Percentiles rank a stretch among this genome's conserved stretches.
phyloP scores from a whole-genome alignment of 495 filamentous ascomycete genomes.

The Neurospora sublineolata region DNA sequence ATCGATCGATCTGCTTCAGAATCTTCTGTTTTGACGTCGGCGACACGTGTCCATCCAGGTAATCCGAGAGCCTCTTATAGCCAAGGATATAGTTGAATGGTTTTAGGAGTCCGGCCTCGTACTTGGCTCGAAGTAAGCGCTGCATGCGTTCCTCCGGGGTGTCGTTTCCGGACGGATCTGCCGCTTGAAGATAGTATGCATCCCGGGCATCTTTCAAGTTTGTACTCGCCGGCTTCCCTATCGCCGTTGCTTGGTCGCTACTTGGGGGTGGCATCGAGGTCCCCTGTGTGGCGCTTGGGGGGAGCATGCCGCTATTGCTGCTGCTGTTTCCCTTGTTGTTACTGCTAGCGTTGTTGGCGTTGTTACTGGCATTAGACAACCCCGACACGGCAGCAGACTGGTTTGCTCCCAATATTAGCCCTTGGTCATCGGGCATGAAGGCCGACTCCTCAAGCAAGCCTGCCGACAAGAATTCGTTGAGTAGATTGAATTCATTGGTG shows the following conservation, averaged over 20 bases:
- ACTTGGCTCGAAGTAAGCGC: conserved; percentile 86
- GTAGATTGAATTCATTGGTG: conserved; percentile 86
- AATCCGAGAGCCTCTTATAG: conserved; percentile 74
- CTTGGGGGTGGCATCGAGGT: conserved; percentile 36
- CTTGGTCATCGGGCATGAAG: conserved; percentile 49
- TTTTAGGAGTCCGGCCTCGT: conserved; percentile 84
- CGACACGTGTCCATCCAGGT: conserved; percentile 81
- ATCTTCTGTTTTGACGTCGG: conserved; percentile 75
- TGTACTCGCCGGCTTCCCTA: conserved; percentile 46
- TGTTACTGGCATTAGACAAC: conserved; percentile 22
- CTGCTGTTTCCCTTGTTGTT: conserved; percentile 16
- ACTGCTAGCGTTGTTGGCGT: conserved; percentile 13
- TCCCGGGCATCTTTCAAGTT: conserved; percentile 68
- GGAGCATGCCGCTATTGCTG: conserved; percentile 28
- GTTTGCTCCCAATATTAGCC: conserved; percentile 24
- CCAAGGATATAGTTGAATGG: conserved; percentile 98
- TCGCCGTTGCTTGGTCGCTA: conserved; percentile 41
- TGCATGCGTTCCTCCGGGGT: conserved; percentile 91
- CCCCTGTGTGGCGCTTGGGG: conserved; percentile 27
- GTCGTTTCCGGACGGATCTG: conserved; percentile 85
- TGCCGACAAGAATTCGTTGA: conserved; percentile 90
- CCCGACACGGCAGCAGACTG: conserved; percentile 21
- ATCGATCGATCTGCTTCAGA: conserved; percentile 76
- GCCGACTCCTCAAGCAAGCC: conserved; percentile 72
- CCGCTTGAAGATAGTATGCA: conserved; percentile 95